Conservation (phyloP, 1,284 basidiomycete genomes). For the Neonothopanus nambi region DNA sequence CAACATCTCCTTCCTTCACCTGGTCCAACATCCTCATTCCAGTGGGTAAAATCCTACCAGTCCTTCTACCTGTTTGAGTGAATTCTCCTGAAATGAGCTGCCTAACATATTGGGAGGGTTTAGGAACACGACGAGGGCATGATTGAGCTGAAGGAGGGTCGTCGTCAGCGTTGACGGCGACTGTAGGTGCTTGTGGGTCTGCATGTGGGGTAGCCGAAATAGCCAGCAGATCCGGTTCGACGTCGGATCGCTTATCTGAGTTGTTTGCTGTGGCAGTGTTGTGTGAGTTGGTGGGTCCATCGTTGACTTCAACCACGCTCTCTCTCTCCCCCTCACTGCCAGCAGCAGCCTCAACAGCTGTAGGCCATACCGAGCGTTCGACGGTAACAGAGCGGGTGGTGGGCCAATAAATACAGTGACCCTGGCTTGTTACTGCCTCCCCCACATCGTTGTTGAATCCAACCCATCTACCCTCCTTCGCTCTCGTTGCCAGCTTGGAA, state of each 20-base stretch:
- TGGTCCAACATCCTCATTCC: too few species aligned
- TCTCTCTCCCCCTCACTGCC: not conserved
- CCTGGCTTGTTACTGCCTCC: constrained; percentile 8
- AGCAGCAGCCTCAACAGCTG: not conserved
- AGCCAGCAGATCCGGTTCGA: not conserved
- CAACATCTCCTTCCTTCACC: not conserved
- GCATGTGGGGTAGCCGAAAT: too few species aligned
- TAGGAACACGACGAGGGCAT: too few species aligned
- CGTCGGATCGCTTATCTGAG: not conserved
- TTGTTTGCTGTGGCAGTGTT: not conserved
- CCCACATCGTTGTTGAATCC: constrained; percentile 26
- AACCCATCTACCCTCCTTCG: constrained; percentile 25
- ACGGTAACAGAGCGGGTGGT: not conserved
- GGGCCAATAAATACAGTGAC: not conserved
- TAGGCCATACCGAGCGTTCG: not conserved
- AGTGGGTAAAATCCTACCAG: too few species aligned
- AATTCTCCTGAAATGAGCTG: too few species aligned
- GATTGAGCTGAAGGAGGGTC: too few species aligned
- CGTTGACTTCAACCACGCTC: too few species aligned
- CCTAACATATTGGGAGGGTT: too few species aligned
- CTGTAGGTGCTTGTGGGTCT: too few species aligned
- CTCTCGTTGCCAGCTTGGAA: constrained; percentile 24
- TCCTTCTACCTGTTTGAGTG: too few species aligned
- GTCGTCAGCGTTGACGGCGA: too few species aligned
- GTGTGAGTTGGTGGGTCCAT: not conserved